These are phyloP conservation scores for Ramaria sp. DNA, from an alignment of 768 basidiomycete species.

Conservation along the genomic window DNA sequence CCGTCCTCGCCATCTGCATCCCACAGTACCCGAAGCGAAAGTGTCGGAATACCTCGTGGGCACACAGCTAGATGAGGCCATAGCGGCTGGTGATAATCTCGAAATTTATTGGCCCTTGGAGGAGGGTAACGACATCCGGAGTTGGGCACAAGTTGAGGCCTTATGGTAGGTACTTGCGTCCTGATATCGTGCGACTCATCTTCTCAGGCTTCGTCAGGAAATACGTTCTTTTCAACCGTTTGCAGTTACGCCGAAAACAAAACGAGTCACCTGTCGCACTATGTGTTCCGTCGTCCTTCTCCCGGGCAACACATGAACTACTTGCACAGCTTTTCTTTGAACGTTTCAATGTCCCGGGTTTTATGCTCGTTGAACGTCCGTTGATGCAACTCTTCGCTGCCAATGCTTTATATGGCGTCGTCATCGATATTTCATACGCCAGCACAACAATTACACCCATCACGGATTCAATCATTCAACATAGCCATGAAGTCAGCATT, in stretches of 20 bases:
- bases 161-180: slow-evolving; percentile 53
- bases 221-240: slow-evolving; percentile 62
- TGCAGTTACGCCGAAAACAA: slow-evolving; percentile 70
- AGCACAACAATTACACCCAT: slow-evolving; percentile 71
- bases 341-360: slow-evolving; percentile 80
- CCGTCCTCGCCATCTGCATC: slow-evolving; percentile 33
- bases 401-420: slow-evolving; percentile 59
- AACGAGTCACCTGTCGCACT: slow-evolving; percentile 84
- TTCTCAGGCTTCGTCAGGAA: slow-evolving; percentile 46
- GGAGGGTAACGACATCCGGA: slow-evolving; percentile 49
- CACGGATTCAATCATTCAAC: slow-evolving; percentile 57
- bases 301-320: slow-evolving; percentile 57
- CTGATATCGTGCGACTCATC: background rate
- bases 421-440: slow-evolving; percentile 73
- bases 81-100: slow-evolving; percentile 63
- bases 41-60: slow-evolving; percentile 82
- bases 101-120: slow-evolving; percentile 76
- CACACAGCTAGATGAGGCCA: slow-evolving; percentile 66
- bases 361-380: slow-evolving; percentile 73
- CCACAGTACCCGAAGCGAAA: slow-evolving; percentile 30
- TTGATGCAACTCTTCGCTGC: slow-evolving; percentile 76
- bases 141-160: slow-evolving; percentile 83
- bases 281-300: slow-evolving; percentile 53
- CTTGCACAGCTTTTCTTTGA: slow-evolving; percentile 85
- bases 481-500: slow-evolving; percentile 43